Evolutionary conservation across 148 eudicot species (phyloP).

Genomic region (Amaranthus palmeri): DNA sequence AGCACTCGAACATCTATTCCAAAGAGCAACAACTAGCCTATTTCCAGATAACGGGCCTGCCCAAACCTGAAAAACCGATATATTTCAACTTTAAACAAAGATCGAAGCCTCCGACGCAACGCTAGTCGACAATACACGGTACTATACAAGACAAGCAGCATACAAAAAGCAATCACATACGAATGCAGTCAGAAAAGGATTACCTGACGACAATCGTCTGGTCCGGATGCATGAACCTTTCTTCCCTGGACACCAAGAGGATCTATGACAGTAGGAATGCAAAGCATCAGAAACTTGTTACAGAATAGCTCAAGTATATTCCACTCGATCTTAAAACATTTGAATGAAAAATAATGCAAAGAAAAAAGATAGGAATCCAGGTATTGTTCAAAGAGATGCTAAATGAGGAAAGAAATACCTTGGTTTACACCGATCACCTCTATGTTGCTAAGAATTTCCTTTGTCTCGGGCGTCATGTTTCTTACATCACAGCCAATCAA

Average conservation of each 20-base stretch:
- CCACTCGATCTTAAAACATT: neutral
- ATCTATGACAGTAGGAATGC: conserved; percentile 36
- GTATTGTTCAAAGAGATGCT: neutral
- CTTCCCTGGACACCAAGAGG: conserved; percentile 94
- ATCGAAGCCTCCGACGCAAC: neutral
- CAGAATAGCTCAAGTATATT: neutral
- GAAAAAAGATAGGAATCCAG: neutral
- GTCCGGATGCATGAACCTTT: conserved; percentile 60
- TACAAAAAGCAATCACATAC: neutral
- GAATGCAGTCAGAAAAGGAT: neutral
- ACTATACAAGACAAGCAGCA: neutral
- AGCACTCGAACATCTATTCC: conserved; percentile 79
- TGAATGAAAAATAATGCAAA: neutral
- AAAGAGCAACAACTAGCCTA: conserved; percentile 63
- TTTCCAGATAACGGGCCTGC: conserved; percentile 78
- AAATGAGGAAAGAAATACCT: conserved; percentile 40
- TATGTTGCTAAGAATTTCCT: conserved; percentile 58
- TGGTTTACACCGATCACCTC: conserved; percentile 93
- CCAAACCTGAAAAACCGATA: conserved; percentile 61
- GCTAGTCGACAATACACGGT: neutral
- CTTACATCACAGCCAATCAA: conserved; percentile 91
- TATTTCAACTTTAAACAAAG: neutral
- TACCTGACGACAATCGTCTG: conserved; percentile 74
- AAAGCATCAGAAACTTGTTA: neutral
- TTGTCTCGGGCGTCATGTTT: conserved; percentile 86